Evolutionary conservation across 257 asterid species (phyloP).

Genomic region (Oldenlandia corymbosa): DNA sequence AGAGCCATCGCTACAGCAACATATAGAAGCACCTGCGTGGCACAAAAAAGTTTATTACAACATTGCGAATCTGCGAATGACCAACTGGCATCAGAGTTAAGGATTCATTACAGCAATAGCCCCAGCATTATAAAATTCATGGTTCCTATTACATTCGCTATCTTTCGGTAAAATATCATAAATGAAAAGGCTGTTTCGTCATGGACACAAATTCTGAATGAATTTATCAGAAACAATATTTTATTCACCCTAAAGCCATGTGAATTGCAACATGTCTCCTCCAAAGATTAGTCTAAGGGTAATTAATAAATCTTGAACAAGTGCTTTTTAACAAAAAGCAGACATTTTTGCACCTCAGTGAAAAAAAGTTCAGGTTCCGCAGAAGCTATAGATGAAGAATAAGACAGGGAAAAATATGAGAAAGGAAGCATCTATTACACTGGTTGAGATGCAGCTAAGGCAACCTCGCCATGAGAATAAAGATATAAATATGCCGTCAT

Average conservation of each 20-base stretch:
- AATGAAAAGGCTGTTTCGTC: neutral
- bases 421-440: constrained; percentile 54
- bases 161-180: neutral
- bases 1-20: constrained; percentile 76
- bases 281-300: neutral
- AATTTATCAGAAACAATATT: neutral
- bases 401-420: too few relatives aligned
- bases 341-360: too few relatives aligned
- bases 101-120: neutral
- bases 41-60: constrained; percentile 19
- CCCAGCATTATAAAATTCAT: neutral
- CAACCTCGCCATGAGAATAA: constrained; percentile 95
- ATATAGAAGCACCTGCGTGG: constrained; percentile 79
- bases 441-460: constrained; percentile 99
- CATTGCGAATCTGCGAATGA: neutral
- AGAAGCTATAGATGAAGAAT: too few relatives aligned
- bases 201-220: neutral
- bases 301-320: neutral
- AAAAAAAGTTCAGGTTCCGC: too few relatives aligned
- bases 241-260: too few relatives aligned
- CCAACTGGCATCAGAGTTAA: neutral
- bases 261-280: neutral
- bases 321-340: neutral
- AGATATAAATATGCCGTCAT: constrained; percentile 96
- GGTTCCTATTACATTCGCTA: neutral